These are phyloP conservation scores for Rhodosporidiobolus sp. DNA, from an alignment of 768 basidiomycete species.

Conservation along the genomic window DNA sequence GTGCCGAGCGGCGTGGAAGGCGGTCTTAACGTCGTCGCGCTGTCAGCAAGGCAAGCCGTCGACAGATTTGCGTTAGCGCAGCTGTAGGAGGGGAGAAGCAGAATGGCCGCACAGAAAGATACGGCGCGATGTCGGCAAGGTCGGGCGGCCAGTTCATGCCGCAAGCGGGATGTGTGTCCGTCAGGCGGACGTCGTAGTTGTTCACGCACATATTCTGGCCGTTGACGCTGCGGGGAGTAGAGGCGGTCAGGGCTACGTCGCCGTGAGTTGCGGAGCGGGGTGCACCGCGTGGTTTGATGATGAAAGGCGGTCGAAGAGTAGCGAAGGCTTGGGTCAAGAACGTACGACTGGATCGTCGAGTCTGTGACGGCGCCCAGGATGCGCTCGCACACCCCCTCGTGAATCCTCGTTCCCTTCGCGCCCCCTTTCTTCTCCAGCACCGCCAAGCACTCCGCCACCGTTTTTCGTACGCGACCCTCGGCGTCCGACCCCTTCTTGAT, in stretches of 20 bases:
- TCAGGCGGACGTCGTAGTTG: constrained; percentile 82
- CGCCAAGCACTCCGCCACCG: constrained; percentile 62
- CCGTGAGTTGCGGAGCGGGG: too few species aligned
- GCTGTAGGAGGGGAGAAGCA: not conserved
- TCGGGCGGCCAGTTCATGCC: constrained; percentile 98
- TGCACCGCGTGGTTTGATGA: too few species aligned
- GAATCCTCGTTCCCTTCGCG: constrained; percentile 50
- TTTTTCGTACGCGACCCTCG: constrained; percentile 61
- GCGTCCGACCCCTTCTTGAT: constrained; percentile 68
- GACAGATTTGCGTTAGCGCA: not conserved
- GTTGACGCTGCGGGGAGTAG: constrained; percentile 46
- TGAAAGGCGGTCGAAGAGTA: not conserved
- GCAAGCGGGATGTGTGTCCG: constrained; percentile 79
- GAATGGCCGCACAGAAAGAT: constrained; percentile 66
- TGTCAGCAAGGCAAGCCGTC: constrained; percentile 49
- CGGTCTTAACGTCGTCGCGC: constrained; percentile 73
- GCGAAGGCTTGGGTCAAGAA: not conserved
- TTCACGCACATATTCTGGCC: constrained; percentile 70
- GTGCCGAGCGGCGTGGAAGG: constrained; percentile 76
- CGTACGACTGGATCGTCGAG: constrained; percentile 51
- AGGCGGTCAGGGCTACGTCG: too few species aligned
- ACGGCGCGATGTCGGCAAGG: constrained; percentile 57
- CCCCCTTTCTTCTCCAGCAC: constrained; percentile 38
- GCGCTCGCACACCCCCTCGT: constrained; percentile 59
- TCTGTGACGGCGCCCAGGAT: constrained; percentile 55